Conservation (phyloP, 495 filamentous ascomycete genomes). For the Polyplosphaeria fusca region DNA sequence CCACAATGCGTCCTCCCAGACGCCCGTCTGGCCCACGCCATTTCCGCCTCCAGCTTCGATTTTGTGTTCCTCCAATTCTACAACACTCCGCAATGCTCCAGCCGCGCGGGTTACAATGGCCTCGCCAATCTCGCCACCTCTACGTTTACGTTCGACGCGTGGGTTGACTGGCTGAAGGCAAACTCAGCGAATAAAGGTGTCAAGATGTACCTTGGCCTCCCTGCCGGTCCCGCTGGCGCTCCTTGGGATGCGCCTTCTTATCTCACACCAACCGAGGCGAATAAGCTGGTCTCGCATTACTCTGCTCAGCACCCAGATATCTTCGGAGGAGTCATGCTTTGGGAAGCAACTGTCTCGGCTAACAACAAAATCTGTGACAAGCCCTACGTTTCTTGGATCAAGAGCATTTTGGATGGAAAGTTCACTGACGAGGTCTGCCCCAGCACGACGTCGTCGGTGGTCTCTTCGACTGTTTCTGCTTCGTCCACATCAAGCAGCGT, state of each 20-base stretch:
- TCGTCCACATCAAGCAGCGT: conserved; percentile 9
- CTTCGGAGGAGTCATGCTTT: conserved; percentile 72
- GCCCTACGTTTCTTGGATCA: conserved; percentile 46
- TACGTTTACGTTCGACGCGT: conserved; percentile 44
- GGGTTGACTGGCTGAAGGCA: conserved; percentile 36
- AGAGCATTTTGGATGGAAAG: conserved; percentile 42
- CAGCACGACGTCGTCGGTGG: conserved; percentile 6
- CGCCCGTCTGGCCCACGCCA: conserved; percentile 32
- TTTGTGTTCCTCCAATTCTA: conserved; percentile 46
- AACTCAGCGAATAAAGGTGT: conserved; percentile 40
- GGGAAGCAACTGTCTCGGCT: conserved; percentile 60
- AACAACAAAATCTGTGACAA: conserved; percentile 47
- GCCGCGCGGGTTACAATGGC: conserved; percentile 43
- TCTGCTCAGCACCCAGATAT: conserved; percentile 47
- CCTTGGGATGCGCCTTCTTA: conserved; percentile 41
- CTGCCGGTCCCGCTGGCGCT: conserved; percentile 40
- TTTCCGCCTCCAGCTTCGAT: conserved; percentile 40
- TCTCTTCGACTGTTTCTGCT: too few species aligned
- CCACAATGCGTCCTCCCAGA: conserved; percentile 45
- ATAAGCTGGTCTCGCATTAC: conserved; percentile 50
- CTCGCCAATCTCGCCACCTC: conserved; percentile 24
- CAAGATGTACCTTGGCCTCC: conserved; percentile 46
- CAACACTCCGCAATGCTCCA: conserved; percentile 51
- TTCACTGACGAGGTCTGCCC: background rate
- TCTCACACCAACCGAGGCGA: conserved; percentile 49